phyloP scores from a whole-genome alignment of 1,284 basidiomycete species.

The Somion occarium region DNA sequence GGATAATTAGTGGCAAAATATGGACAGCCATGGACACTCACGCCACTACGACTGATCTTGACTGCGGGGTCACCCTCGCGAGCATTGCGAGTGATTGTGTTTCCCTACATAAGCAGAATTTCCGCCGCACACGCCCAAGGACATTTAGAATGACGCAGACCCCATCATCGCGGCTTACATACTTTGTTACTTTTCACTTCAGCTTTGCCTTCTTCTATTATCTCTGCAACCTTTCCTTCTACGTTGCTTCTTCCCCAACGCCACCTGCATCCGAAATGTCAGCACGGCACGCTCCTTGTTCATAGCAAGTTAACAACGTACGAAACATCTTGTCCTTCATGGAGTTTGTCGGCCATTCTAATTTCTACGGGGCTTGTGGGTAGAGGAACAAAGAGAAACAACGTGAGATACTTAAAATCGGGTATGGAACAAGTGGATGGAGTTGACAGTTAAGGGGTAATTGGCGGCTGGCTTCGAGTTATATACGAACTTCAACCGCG shows the following conservation, averaged over 20 bases:
- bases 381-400: not conserved
- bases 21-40: conserved; percentile 16
- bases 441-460: not conserved
- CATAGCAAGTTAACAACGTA: conserved; percentile 11
- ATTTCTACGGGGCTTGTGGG: not conserved
- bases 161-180: not conserved
- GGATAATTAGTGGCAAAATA: not conserved
- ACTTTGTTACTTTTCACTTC: conserved; percentile 37
- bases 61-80: conserved; percentile 36
- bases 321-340: conserved; percentile 29
- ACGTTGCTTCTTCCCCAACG: conserved; percentile 28
- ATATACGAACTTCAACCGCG: not conserved
- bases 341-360: conserved; percentile 24
- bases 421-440: no score
- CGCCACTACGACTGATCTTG: conserved; percentile 34
- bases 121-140: no score
- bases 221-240: conserved; percentile 25
- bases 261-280: conserved; percentile 20
- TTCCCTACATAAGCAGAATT: conserved; percentile 27
- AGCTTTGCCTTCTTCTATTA: conserved; percentile 32
- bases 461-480: not conserved
- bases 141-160: not conserved
- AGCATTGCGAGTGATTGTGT: conserved; percentile 33
- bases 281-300: not conserved
- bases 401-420: not conserved